Base-by-base conservation (phyloP, 108 stramenopile genomes). In the Discostella pseudostelligera region DNA sequence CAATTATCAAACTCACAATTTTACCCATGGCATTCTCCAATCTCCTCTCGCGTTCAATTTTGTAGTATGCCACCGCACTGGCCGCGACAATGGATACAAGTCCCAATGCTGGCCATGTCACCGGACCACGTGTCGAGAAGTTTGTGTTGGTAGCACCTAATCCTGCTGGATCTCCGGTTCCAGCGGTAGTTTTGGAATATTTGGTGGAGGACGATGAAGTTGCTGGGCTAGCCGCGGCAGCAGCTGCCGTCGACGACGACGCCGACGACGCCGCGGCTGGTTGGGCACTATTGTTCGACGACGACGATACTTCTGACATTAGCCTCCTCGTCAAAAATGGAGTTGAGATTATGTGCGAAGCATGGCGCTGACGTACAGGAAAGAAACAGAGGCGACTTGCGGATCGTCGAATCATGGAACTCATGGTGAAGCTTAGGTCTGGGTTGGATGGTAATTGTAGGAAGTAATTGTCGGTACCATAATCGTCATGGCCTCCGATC, bases 1-100 rank as follows among this genome's bases (percentile, higher is more conserved):
- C 10, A 37, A 8, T 53, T 22, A 21, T 56, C 22, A 7, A 45
- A 60, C 72, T 78, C 48, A 94, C 92, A 54, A 94, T 85, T 69
- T 89, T 84, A 4, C 92, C 89, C 89, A 94, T 89, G 63, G 92
- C 92, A 51, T 84, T 79, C 73, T 94, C 92, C 60, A 94, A 81
- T 53, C 92, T 79, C 60, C 89, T 72, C 74, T 94, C 92, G 42
- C 92, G 74, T 60, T 94, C 88, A 59, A 94, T 87, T 50, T 84
- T 84, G 61, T 89, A 94, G 64, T 94, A 94, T 4, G 83, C 86
- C 46, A 90, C 89, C 5, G 84, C 82, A 47, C 87, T 84, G 9
- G 86, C 87, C 14, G 92, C 87, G 10, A 83, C 88, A 37, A 94
- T 78, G 0, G 88, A 86, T 39, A 89, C 88, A 44, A 94, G 59